Base-by-base conservation (phyloP, 176 grass and related monocot species). In the Musa acuminata region DNA sequence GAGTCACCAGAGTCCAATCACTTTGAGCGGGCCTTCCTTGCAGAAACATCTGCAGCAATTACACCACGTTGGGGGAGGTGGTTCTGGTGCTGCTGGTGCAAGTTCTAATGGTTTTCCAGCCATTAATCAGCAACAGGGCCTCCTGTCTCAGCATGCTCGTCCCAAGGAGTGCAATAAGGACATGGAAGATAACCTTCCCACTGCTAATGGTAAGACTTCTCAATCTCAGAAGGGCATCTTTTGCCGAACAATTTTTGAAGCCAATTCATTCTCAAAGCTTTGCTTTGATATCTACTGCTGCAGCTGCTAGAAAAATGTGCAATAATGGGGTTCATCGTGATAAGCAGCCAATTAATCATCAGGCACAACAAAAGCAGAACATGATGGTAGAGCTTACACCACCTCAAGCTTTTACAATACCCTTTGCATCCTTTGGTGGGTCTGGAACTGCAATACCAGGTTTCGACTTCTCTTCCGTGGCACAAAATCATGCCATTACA, bases 391-490 rank as follows among this genome's bases (percentile, higher is more conserved):
- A 99, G 80, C 75, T 95, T 57, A 76, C 76, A 1, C 82, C 90
- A 43, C 88, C 93, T 66, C 96, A 91, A 73, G 88, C 90, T 85
- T 94, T 99, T 64, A 80, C 87, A 52, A 87, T 94, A 87, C 96
- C 88, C 9, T 99, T 99, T 79, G 83, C 82, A 51, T 70, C 87
- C 51, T 84, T 88, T 62, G 81, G 72, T 23, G 84, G 86, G 77
- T 76, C 84, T 80, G 88, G 82, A 54, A 82, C 80, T 54, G 52
- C 82, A 55, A 79, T 86, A 8, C 54, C 77, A 53, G 95, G 91
- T 72, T 88, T 99, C 8, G 88, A 99, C 75, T 99, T 99, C 50
- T 93, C 90, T 53, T 82, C 88, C 23, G 67, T 94, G 82, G 84
- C 82, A 17, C 91, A 83, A 22, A 98, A 85, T 85, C 88, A 91